phyloP scores from a whole-genome alignment of 176 grass and related monocot genomes.

The Avena atlantica region DNA sequence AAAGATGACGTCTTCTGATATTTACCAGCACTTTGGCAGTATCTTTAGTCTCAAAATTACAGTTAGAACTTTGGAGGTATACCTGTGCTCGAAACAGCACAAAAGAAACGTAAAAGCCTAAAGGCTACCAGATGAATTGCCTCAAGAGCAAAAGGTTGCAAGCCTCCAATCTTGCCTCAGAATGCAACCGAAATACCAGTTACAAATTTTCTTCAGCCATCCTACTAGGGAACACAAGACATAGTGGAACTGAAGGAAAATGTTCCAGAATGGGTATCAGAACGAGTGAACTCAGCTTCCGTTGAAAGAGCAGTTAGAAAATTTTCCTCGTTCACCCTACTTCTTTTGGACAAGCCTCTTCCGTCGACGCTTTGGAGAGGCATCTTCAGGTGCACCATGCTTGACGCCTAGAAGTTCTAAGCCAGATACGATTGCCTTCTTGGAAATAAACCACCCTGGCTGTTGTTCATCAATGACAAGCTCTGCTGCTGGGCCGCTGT shows the following conservation, averaged over 20 bases:
- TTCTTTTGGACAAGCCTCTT: conserved; percentile 75
- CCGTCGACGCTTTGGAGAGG: conserved; percentile 53
- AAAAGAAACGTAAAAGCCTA: background rate
- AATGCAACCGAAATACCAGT: background rate
- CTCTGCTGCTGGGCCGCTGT: conserved; percentile 54
- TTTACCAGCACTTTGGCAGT: background rate
- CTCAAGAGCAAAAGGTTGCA: background rate
- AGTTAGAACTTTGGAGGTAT: conserved; percentile 14
- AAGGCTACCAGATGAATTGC: background rate
- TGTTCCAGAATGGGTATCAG: conserved; percentile 33
- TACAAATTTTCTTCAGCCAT: background rate
- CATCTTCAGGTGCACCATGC: conserved; percentile 44
- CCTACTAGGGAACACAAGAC: background rate
- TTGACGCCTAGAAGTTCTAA: conserved; percentile 70
- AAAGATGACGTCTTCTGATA: background rate
- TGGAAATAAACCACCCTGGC: conserved; percentile 70
- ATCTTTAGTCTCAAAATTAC: conserved; percentile 5
- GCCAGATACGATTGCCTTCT: conserved; percentile 60
- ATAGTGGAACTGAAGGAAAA: conserved; percentile 51
- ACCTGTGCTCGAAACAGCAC: background rate
- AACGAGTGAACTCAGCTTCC: conserved; percentile 34
- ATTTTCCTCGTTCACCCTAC: background rate
- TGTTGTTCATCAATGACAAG: conserved; percentile 47
- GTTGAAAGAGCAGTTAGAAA: background rate
- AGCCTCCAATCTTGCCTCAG: background rate